Evolutionary conservation across 116 monocot species (phyloP).

Genomic region (Trichopus zeylanicus): DNA sequence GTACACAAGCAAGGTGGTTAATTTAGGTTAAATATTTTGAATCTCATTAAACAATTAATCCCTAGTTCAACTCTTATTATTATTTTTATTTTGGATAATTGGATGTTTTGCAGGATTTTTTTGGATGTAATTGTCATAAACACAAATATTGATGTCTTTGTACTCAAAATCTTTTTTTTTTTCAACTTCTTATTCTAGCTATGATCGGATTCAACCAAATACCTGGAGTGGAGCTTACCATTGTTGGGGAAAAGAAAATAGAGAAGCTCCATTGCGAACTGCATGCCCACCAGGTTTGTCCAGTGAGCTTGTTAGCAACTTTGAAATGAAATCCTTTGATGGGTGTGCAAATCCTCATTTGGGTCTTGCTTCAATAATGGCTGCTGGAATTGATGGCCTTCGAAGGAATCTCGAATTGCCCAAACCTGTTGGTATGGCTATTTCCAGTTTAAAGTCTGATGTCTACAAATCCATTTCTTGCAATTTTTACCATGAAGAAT

Average conservation of each 20-base stretch:
- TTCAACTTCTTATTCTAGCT: constrained; percentile 38
- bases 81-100: not conserved
- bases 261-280: constrained; percentile 80
- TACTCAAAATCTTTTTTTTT: too few relatives aligned
- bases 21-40: too few relatives aligned
- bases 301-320: constrained; percentile 70
- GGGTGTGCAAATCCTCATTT: constrained; percentile 87
- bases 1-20: not conserved
- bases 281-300: constrained; percentile 73
- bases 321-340: constrained; percentile 95
- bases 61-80: not conserved
- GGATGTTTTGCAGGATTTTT: not conserved
- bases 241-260: constrained; percentile 97
- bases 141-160: not conserved
- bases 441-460: not conserved
- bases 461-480: not conserved
- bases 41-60: too few relatives aligned
- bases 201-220: constrained; percentile 88
- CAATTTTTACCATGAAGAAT: not conserved
- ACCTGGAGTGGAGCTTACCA: constrained; percentile 98
- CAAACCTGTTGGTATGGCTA: constrained; percentile 60
- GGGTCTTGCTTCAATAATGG: constrained; percentile 72
- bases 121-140: not conserved
- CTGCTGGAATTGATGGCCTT: constrained; percentile 92
- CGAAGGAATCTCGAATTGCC: constrained; percentile 61